These are phyloP conservation scores for Ganoderma boninense DNA, from an alignment of 1,284 basidiomycete species.

Conservation along the genomic window DNA sequence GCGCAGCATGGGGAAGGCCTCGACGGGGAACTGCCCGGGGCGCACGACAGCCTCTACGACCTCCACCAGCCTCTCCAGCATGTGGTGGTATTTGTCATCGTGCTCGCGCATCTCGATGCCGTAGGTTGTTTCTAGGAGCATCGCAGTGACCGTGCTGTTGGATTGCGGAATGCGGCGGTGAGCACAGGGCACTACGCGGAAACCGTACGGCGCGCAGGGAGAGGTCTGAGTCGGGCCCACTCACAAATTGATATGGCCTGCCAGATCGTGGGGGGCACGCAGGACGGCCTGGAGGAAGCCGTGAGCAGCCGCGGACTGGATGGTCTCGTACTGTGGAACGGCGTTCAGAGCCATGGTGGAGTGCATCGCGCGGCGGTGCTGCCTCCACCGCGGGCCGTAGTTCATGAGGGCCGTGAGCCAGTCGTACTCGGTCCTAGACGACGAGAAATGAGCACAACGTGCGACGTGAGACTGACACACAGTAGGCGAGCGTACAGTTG, in stretches of 20 bases:
- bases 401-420: conserved; percentile 31
- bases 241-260: conserved; percentile 25
- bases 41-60: conserved; percentile 27
- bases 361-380: conserved; percentile 25
- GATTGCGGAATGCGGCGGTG: too few species aligned
- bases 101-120: conserved; percentile 40
- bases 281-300: conserved; percentile 21
- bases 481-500: conserved; percentile 22
- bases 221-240: too few species aligned
- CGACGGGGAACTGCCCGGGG: conserved; percentile 25
- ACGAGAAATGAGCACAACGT: neutral
- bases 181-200: too few species aligned
- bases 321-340: conserved; percentile 14
- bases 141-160: conserved; percentile 42
- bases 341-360: conserved; percentile 11
- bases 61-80: conserved; percentile 18
- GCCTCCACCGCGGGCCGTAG: conserved; percentile 25
- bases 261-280: conserved; percentile 16
- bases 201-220: neutral
- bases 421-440: conserved; percentile 11
- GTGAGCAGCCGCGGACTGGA: conserved; percentile 7
- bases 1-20: conserved; percentile 25
- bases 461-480: neutral
- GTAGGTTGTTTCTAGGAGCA: conserved; percentile 41
- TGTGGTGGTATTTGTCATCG: conserved; percentile 30